Percentiles rank a stretch among this genome's conserved stretches.
phyloP scores from a whole-genome alignment of 495 filamentous ascomycete genomes.

The Pyrenula aspistea region DNA sequence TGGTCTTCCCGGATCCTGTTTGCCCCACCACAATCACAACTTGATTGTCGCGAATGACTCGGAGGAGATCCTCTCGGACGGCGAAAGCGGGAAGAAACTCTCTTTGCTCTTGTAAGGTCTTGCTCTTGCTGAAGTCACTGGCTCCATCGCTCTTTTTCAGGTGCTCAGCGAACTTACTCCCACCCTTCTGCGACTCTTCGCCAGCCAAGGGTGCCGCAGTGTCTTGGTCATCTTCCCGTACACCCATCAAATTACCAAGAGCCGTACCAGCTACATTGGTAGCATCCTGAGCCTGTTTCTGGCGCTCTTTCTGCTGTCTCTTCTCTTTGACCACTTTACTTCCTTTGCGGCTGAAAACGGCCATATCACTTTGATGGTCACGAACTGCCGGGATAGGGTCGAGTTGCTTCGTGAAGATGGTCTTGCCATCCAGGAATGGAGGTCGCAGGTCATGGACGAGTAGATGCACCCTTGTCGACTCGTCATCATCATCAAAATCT shows the following conservation, averaged over 20 bases:
- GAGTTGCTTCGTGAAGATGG: constrained; percentile 92
- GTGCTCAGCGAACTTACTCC: constrained; percentile 82
- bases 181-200: constrained; percentile 54
- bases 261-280: constrained; percentile 89
- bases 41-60: constrained; percentile 93
- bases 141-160: constrained; percentile 82
- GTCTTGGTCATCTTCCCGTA: constrained; percentile 90
- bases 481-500: constrained; percentile 80
- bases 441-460: constrained; percentile 90
- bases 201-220: constrained; percentile 66
- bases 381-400: constrained; percentile 89
- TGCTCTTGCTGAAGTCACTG: constrained; percentile 86
- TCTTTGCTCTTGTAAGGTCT: constrained; percentile 80
- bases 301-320: constrained; percentile 82
- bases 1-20: constrained; percentile 94
- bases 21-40: constrained; percentile 94
- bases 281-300: constrained; percentile 90
- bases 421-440: constrained; percentile 90
- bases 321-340: constrained; percentile 87
- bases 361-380: constrained; percentile 97
- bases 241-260: constrained; percentile 85
- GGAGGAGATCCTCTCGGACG: constrained; percentile 86
- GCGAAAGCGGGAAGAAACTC: constrained; percentile 95
- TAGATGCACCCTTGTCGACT: constrained; percentile 80
- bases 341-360: constrained; percentile 92